A percentile compares a stretch with the other conserved stretches of the same genome.
These are phyloP conservation scores for Scenedesmus sp. DNA, from an alignment of 163 green algal genomes.

Conservation along the genomic window DNA sequence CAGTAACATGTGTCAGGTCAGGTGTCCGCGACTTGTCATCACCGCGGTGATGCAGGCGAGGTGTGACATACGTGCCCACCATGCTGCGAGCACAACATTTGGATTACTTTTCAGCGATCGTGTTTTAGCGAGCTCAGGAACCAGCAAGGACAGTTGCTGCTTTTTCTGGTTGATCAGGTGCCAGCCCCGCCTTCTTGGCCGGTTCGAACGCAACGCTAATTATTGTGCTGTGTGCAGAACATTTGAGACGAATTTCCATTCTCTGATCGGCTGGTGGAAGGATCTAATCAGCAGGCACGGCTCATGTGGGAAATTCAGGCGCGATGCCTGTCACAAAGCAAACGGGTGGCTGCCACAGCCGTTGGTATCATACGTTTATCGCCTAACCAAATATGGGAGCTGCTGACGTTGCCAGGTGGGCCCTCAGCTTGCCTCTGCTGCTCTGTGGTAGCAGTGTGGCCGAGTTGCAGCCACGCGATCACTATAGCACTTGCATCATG, in stretches of 20 bases:
- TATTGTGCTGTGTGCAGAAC: background rate
- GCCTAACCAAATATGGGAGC: constrained; percentile 22
- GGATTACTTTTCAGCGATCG: background rate
- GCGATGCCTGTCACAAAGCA: background rate
- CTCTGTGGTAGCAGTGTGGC: background rate
- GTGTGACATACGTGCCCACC: background rate
- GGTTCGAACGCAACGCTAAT: background rate
- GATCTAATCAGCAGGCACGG: background rate
- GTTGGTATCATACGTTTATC: background rate
- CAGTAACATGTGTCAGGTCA: background rate
- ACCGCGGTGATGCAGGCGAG: background rate
- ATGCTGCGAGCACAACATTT: background rate
- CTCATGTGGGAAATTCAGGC: constrained; percentile 8
- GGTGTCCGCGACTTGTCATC: background rate
- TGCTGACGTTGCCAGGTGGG: constrained; percentile 37
- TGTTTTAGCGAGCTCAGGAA: too few species aligned
- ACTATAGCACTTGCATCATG: background rate
- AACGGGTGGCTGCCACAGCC: constrained; percentile 17
- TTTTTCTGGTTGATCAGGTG: background rate
- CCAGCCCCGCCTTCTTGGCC: background rate
- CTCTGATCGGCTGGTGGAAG: background rate
- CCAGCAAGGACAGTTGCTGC: background rate
- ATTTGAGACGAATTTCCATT: background rate
- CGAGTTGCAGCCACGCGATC: background rate
- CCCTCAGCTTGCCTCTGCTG: background rate